phyloP scores from a whole-genome alignment of 148 eudicot genomes.

The Cornus kousa region DNA sequence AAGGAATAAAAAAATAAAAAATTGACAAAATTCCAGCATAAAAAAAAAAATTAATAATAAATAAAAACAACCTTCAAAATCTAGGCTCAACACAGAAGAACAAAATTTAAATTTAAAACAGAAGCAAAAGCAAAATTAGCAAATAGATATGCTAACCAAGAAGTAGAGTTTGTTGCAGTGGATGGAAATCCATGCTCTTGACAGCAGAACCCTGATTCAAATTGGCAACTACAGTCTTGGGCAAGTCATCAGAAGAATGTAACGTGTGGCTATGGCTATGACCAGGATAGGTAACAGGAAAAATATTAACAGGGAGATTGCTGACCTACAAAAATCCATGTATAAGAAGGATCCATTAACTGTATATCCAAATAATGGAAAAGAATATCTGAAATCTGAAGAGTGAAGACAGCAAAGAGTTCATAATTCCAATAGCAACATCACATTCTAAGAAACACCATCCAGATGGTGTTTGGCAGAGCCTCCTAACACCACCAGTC shows the following conservation, averaged over 20 bases:
- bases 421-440: background rate
- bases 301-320: slow-evolving; percentile 37
- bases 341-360: background rate
- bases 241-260: slow-evolving; percentile 52
- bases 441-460: background rate
- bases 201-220: slow-evolving; percentile 63
- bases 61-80: background rate
- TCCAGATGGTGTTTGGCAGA: background rate
- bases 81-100: background rate
- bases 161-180: slow-evolving; percentile 52
- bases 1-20: no score
- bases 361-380: slow-evolving; percentile 1
- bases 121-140: background rate
- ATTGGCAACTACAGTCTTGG: slow-evolving; percentile 48
- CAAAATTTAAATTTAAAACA: background rate
- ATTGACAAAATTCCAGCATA: background rate
- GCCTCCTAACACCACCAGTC: background rate
- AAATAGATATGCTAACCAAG: slow-evolving; percentile 40
- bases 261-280: slow-evolving; percentile 31
- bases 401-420: background rate
- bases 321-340: slow-evolving; percentile 31
- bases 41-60: no score
- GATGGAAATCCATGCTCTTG: slow-evolving; percentile 78
- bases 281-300: slow-evolving; percentile 39
- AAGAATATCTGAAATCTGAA: background rate